Percentiles rank a stretch among this genome's conserved stretches.
phyloP scores from a whole-genome alignment of 106 monocot genomes.

The Vanilla planifolia region DNA sequence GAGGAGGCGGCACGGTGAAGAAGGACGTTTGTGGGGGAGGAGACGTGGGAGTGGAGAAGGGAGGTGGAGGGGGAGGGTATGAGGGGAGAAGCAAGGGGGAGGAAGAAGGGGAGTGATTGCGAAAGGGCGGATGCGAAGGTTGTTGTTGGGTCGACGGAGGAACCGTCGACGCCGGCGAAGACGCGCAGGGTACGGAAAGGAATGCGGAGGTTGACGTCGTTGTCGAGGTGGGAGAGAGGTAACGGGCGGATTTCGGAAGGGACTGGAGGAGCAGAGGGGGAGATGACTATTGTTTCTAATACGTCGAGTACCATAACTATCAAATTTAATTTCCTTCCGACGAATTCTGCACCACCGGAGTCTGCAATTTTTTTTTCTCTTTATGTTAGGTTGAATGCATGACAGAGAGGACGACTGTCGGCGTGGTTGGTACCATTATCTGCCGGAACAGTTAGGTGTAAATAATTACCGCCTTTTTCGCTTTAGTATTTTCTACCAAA shows the following conservation, averaged over 20 bases:
- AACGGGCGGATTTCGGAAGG: constrained; percentile 6
- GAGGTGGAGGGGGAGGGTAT: constrained; percentile 10
- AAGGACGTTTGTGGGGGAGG: constrained; percentile 4
- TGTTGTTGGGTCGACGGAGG: constrained; percentile 6
- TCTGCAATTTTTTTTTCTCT: too few relatives aligned
- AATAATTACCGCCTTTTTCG: too few relatives aligned
- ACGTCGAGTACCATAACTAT: constrained; percentile 24
- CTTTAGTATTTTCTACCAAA: too few relatives aligned
- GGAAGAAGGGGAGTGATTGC: constrained; percentile 23
- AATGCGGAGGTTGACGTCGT: constrained; percentile 42
- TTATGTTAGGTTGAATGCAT: too few relatives aligned
- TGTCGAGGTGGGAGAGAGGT: constrained; percentile 54
- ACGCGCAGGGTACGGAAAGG: constrained; percentile 51
- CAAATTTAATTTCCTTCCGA: too few relatives aligned
- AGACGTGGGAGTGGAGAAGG: constrained; percentile 12
- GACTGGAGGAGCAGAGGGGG: constrained; percentile 5
- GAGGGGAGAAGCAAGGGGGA: constrained; percentile 28
- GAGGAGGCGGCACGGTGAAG: constrained; percentile 15
- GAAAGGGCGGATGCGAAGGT: constrained; percentile 28
- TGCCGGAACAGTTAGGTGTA: too few relatives aligned
- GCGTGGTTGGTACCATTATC: too few relatives aligned
- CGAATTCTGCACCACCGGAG: too few relatives aligned
- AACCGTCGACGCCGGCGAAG: constrained; percentile 13
- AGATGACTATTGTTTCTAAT: constrained; percentile 21
- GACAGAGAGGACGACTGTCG: too few relatives aligned